phyloP scores from a whole-genome alignment of 2,329 filamentous ascomycete genomes.

The Tolypocladium inflatum region DNA sequence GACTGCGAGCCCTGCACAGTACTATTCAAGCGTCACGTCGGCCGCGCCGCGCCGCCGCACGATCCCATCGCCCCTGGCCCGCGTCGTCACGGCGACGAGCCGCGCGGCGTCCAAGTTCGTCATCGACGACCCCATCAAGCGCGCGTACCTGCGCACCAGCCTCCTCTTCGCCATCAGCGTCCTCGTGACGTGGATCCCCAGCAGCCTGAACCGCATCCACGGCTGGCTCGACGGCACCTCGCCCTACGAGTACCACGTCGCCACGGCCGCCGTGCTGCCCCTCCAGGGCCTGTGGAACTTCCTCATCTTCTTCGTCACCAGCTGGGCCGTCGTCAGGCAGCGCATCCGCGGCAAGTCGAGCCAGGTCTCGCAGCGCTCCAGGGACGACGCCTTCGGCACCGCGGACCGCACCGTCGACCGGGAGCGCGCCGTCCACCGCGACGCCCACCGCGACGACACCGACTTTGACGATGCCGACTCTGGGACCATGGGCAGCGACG shows the following conservation, averaged over 20 bases:
- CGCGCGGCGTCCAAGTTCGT: constrained; percentile 25
- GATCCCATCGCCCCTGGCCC: constrained; percentile 3
- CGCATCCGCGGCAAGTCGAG: constrained; percentile 3
- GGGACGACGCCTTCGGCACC: constrained; percentile 1
- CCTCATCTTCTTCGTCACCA: constrained; percentile 65
- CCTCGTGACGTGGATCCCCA: constrained; percentile 54
- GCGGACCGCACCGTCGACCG: constrained; percentile 2
- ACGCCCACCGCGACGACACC: background rate
- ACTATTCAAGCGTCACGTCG: constrained; percentile 24
- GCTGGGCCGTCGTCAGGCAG: constrained; percentile 23
- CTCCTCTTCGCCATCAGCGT: constrained; percentile 53
- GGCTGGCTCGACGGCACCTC: constrained; percentile 44
- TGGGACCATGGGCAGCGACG: constrained; percentile 18
- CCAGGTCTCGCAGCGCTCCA: background rate
- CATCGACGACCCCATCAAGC: constrained; percentile 45
- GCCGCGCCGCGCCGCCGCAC: constrained; percentile 1
- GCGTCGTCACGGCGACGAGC: constrained; percentile 11
- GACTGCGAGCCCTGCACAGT: constrained; percentile 13
- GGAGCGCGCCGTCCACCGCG: background rate
- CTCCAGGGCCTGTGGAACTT: constrained; percentile 76
- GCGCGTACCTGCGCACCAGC: constrained; percentile 50
- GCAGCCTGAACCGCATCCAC: constrained; percentile 66
- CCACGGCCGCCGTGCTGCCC: constrained; percentile 62
- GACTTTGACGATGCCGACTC: constrained; percentile 21
- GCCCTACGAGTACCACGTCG: constrained; percentile 58